A percentile compares a stretch with the other conserved stretches of the same genome.
Evolutionary conservation across 73 alveolate species (phyloP).

Genomic region (Effrenium voratum): DNA sequence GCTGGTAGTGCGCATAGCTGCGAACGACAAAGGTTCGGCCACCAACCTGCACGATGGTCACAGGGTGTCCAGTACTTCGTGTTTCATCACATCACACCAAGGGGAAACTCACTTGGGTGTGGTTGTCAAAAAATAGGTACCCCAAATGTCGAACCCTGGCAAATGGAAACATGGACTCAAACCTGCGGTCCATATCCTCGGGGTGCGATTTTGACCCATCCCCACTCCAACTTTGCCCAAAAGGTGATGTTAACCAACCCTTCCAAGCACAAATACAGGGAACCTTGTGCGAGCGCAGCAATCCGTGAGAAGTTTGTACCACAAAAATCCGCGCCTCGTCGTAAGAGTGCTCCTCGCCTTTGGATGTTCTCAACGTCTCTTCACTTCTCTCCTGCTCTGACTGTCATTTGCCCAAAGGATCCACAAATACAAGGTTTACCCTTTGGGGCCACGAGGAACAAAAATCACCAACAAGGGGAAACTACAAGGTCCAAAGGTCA

Average conservation of each 20-base stretch:
- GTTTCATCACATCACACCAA: neutral
- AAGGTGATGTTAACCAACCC: too few relatives aligned
- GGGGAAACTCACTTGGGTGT: neutral
- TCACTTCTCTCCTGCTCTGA: neutral
- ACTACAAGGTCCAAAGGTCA: too few relatives aligned
- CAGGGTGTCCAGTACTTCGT: too few relatives aligned
- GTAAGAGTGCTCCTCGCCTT: slow-evolving; percentile 47
- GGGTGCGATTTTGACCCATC: too few relatives aligned
- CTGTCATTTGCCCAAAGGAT: neutral
- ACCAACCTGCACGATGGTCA: slow-evolving; percentile 47
- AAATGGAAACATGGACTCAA: too few relatives aligned
- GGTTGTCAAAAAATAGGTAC: neutral
- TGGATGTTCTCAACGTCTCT: slow-evolving; percentile 35
- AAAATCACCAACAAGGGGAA: neutral
- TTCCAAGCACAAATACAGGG: too few relatives aligned
- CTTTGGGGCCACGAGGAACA: neutral
- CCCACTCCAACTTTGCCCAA: too few relatives aligned
- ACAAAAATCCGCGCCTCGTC: too few relatives aligned
- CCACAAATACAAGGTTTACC: neutral
- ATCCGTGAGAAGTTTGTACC: too few relatives aligned
- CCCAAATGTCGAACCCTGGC: too few relatives aligned
- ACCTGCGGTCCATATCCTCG: too few relatives aligned
- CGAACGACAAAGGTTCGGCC: slow-evolving; percentile 48
- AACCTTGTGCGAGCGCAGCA: too few relatives aligned
- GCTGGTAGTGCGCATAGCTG: slow-evolving; percentile 35